Evolutionary conservation across 176 grass and related monocot genomes (phyloP), one percentile per base, ranked within the genome.

Genomic region (Poa pratensis): DNA sequence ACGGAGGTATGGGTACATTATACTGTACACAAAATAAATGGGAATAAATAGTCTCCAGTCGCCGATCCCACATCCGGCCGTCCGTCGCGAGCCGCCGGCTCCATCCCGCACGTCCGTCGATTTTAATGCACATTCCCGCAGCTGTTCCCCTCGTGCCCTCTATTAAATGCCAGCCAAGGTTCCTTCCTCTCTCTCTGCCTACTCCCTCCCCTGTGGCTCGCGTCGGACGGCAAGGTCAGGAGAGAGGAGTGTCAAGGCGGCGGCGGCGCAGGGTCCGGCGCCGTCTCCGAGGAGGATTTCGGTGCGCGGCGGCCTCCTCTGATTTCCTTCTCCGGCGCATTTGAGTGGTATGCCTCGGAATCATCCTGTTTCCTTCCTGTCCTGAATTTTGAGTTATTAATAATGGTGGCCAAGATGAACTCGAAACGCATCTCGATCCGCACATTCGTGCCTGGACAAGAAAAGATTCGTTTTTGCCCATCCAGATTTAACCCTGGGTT

Each of bases 321-420:
- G 75, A 16, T 35, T 9, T 3, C 20, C 7, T 53, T 13, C 76
- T 79, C 77, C 58, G 39, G 45, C 49, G 30, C 14, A 42, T 82
- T 39, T 58, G 72, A 82, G 23, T 9, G 86, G 86, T 87, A 69
- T 40, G 85, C 61, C 2, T 77, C 62, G 24, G 34, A 64, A 87
- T 19, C 77, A 1, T 5, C 20, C 8, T 30, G 15, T 49, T 3
- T 42, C 26, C 7, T 60, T 59, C 58, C 37, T 49, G 14, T 24
- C 19, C 72, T 53, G 46, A 50, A 50, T 75, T 52, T 10, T 63
- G 57, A 24, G 48, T n/a, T 32, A 9, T 17, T 43, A 1, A 9
- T 50, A 7, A 46, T 46, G 48, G 9, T 24, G 48, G 37, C 26
- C n/a, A 19, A 62, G 42, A 73, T 6, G 6, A 43, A 51, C 30